Evolutionary conservation across 805 yeast genomes (phyloP), one percentile per base, ranked within the genome.

Genomic region (Zygotorulaspora florentina): DNA sequence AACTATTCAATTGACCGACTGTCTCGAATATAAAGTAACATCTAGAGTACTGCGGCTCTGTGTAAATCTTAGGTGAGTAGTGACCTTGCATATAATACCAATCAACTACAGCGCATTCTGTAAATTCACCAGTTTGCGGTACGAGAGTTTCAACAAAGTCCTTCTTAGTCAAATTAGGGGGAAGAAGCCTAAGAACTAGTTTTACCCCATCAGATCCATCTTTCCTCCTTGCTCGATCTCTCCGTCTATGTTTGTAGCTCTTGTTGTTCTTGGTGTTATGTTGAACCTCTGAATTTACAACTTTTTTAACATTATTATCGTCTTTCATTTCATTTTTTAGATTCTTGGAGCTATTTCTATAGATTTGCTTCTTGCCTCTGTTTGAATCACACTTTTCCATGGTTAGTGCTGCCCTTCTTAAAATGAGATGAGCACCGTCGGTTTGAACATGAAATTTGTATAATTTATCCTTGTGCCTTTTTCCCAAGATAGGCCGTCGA

Each of bases 181-280:
- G 80, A 33, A 76, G 55, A n/a, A 67, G 50, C 35, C 80, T 64
- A 4, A 75, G 31, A 8, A 70, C 68, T 5, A 71, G 44, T 47
- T 63, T 69, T 23, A 48, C 46, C 3, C 51, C 49, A 2, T 40
- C 29, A 18, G 31, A 40, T 4, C 35, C 45, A 38, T 43, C 40
- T 23, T 39, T 42, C 30, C 31, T 29, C 12, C 52, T 43, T 23
- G 25, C 11, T 18, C 49, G 41, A 31, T 48, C 52, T 33, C 49
- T 45, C 15, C 52, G 35, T 40, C 51, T 47, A 28, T 33, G 30
- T 31, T 40, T 37, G 8, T 36, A 38, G 12, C 27, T 16, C 42
- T 43, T 40, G 18, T 26, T 30, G 15, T 31, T 29, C 10, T 12
- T 30, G 12, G 28, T 13, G 20, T n/a, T n/a, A 13, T 11, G 36